phyloP scores from a whole-genome alignment of 1,139 yeast genomes.

The Eremothecium cymbalariae region DNA sequence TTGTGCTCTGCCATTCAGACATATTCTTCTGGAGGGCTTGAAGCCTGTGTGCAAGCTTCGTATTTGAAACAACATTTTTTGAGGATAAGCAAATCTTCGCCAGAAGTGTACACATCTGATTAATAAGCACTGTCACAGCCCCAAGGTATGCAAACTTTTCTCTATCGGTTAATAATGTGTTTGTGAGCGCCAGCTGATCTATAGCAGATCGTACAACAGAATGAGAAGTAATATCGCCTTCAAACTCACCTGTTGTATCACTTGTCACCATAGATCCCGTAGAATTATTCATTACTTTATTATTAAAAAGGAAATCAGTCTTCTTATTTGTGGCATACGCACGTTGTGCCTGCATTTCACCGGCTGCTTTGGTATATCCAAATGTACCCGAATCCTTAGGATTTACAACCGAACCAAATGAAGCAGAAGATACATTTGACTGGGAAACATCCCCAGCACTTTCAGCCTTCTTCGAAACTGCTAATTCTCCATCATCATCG shows the following conservation, averaged over 20 bases:
- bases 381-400: slow-evolving; percentile 21
- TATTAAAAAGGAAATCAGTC: slow-evolving; percentile 72
- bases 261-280: neutral
- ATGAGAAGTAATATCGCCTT: slow-evolving; percentile 33
- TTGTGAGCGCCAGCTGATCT: slow-evolving; percentile 74
- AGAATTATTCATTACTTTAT: slow-evolving; percentile 13
- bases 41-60: slow-evolving; percentile 49
- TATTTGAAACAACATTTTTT: slow-evolving; percentile 34
- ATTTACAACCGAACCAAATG: slow-evolving; percentile 17
- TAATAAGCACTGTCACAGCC: slow-evolving; percentile 62
- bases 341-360: slow-evolving; percentile 77
- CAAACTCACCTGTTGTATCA: slow-evolving; percentile 19
- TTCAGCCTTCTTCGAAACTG: slow-evolving; percentile 16
- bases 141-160: slow-evolving; percentile 94
- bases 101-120: slow-evolving; percentile 73
- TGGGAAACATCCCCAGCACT: slow-evolving; percentile 11
- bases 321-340: slow-evolving; percentile 66
- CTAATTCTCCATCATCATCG: slow-evolving; percentile 47
- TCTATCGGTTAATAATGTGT: slow-evolving; percentile 67
- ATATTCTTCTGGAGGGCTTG: slow-evolving; percentile 70
- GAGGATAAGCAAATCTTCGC: slow-evolving; percentile 53
- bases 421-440: slow-evolving; percentile 16
- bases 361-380: slow-evolving; percentile 87
- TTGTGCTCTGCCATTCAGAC: slow-evolving; percentile 76
- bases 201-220: slow-evolving; percentile 1